Evolutionary conservation across 305 asterid genomes (phyloP).

Genomic region (Solanum hybrid): DNA sequence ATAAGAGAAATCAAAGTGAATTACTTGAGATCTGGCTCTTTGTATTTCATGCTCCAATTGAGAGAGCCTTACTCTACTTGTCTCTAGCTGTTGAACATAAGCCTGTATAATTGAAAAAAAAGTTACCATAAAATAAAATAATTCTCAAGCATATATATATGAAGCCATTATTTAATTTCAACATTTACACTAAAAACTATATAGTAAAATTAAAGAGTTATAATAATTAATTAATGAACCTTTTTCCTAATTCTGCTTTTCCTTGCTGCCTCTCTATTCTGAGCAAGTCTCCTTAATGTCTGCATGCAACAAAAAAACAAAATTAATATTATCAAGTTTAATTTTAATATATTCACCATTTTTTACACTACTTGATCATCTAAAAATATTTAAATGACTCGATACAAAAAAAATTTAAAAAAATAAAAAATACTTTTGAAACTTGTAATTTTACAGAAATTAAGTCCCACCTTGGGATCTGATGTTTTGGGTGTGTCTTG

Average conservation of each 20-base stretch:
- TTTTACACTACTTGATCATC: neutral
- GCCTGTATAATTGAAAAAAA: slow-evolving; percentile 35
- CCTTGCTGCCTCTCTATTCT: slow-evolving; percentile 97
- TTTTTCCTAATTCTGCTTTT: slow-evolving; percentile 88
- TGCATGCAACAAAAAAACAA: slow-evolving; percentile 26
- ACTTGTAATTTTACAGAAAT: neutral
- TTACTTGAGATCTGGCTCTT: slow-evolving; percentile 75
- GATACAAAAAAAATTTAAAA: neutral
- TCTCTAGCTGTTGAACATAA: slow-evolving; percentile 92
- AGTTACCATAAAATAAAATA: neutral
- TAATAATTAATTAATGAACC: slow-evolving; percentile 15
- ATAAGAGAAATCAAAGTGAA: neutral
- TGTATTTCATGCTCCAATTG: slow-evolving; percentile 82
- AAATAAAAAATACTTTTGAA: neutral
- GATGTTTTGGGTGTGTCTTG: slow-evolving; percentile 68
- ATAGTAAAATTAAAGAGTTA: neutral
- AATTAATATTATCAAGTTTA: neutral
- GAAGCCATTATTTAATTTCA: neutral
- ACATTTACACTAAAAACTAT: neutral
- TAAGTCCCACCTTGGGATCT: slow-evolving; percentile 59
- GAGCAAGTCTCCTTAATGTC: slow-evolving; percentile 92
- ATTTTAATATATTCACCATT: neutral
- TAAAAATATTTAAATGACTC: neutral
- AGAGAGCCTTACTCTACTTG: slow-evolving; percentile 76
- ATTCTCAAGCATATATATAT: neutral